Evolutionary conservation across 495 filamentous ascomycete species (phyloP), one percentile per base, ranked within the genome.

Genomic region (Viridothelium virens): DNA sequence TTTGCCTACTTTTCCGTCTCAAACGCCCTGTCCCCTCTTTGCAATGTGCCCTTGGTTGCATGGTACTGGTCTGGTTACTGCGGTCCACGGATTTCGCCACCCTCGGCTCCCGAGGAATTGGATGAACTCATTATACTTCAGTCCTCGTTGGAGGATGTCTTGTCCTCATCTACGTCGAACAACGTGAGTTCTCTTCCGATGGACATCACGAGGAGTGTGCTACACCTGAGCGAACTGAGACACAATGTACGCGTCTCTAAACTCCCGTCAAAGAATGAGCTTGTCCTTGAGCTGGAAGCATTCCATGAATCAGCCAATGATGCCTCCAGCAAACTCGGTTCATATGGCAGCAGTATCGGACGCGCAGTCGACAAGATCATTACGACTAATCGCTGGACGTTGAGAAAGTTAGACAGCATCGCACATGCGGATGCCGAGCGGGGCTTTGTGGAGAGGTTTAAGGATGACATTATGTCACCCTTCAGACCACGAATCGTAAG

Each of bases 201-300:
- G 66, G 84, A 87, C 68, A 89, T 91, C 83, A 89, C 88, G 75
- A 78, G 84, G 37, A 84, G 86, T 18, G 89, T 91, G 70, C 79
- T 85, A 25, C 84, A 86, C 3, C 86, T 92, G 34, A 86, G 90
- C 66, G 88, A 91, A 66, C 78, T 92, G 34, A 84, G 86, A 12
- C 87, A 89, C 63, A 73, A 87, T 56, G 86, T 91, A 46, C 82
- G 84, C 48, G 80, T 76, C 67, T 80, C 78, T 68, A 68, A 70
- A 14, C 73, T 83, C 1, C 79, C 78, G 11, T 80, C 81, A 1
- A 73, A 73, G 18, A 83, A 84, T 38, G 86, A 89, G 71, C 77
- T 91, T 6, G 83, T 87, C 2, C 79, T 84, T 18, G 88, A 89
- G 71, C 85, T 91, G 63, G 80, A 84, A 69, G 82, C 81, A 38